Base-by-base conservation (phyloP, 2,329 filamentous ascomycete genomes). In the Hymenoscyphus albidus region DNA sequence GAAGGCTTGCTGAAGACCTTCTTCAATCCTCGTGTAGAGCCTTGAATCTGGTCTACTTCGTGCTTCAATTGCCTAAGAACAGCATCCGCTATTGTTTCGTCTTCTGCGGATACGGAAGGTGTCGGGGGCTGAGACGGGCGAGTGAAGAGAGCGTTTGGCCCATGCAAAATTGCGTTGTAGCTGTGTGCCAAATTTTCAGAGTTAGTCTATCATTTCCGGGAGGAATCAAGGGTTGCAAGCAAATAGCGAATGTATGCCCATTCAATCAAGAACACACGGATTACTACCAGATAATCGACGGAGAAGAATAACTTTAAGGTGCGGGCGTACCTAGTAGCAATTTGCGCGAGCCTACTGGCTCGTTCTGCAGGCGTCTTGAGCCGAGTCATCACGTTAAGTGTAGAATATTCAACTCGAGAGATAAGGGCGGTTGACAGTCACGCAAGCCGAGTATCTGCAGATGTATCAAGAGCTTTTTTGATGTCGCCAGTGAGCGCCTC, bases 41-140 rank as follows among this genome's bases (percentile, higher is more conserved):
- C 40, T 62, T 38, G 61, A 39, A 38, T 42, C 35, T 59, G 27
- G 22, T 55, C 22, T 18, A 58, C 61, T 40, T 69, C 64, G 32
- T 67, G 64, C 27, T 61, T 65, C 61, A 68, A 40, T 59, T 67
- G 64, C 7, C 56, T 63, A 16, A 69, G 54, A 31, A 69, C 57
- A 16, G 66, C 63, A 59, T 69, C 66, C n/a, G 68, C 68, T 48
- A 58, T 65, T 58, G 63, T 39, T 13, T 69, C 68, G 32, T 69
- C 66, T 27, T 68, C 27, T 27, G 63, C 5, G 61, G 59, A 35
- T 44, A 27, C 59, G 10, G 48, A 58, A 44, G 64, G 65, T 10
- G 66, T 32, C 12, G 64, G 64, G 9, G 40, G 22, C 18, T 64
- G 59, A 12, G 13, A 31, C 22, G 63, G 68, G 18, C 56, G 60